phyloP scores from a whole-genome alignment of 2,329 filamentous ascomycete species.

The Myotisia sp. region DNA sequence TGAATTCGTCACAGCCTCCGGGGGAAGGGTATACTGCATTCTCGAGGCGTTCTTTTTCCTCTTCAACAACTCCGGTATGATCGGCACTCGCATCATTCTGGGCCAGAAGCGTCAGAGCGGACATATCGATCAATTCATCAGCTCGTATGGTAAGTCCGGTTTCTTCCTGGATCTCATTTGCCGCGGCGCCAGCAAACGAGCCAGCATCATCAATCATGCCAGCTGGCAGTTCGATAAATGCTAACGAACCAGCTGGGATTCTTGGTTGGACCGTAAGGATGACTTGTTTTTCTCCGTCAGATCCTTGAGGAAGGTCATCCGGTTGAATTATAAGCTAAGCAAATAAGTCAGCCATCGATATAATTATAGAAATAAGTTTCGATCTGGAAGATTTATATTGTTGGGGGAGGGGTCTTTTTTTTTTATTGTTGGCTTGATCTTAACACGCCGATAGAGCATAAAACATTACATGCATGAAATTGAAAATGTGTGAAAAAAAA shows the following conservation, averaged over 20 bases:
- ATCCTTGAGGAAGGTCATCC: conserved; percentile 29
- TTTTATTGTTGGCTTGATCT: too few species aligned
- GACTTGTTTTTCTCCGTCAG: conserved; percentile 30
- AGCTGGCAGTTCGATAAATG: conserved; percentile 44
- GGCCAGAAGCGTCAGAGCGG: conserved; percentile 32
- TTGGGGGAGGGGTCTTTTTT: too few species aligned
- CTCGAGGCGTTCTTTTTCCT: conserved; percentile 29
- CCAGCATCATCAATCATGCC: conserved; percentile 46
- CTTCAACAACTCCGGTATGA: conserved; percentile 5
- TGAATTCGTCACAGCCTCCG: conserved; percentile 46
- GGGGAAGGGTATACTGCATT: conserved; percentile 40
- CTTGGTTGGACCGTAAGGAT: conserved; percentile 45
- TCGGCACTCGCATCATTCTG: background rate
- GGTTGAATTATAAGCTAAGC: conserved; percentile 41
- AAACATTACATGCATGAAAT: background rate
- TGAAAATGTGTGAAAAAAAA: background rate
- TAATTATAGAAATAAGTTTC: too few species aligned
- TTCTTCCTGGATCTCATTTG: conserved; percentile 45
- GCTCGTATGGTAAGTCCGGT: conserved; percentile 38
- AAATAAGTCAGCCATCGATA: background rate
- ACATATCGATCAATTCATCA: conserved; percentile 41
- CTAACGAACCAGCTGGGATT: conserved; percentile 40
- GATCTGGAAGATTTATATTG: background rate
- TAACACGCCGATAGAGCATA: too few species aligned
- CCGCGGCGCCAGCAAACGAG: conserved; percentile 41